These are phyloP conservation scores for Elsinoe necatrix DNA, from an alignment of 2,329 filamentous ascomycete species.

Conservation along the genomic window DNA sequence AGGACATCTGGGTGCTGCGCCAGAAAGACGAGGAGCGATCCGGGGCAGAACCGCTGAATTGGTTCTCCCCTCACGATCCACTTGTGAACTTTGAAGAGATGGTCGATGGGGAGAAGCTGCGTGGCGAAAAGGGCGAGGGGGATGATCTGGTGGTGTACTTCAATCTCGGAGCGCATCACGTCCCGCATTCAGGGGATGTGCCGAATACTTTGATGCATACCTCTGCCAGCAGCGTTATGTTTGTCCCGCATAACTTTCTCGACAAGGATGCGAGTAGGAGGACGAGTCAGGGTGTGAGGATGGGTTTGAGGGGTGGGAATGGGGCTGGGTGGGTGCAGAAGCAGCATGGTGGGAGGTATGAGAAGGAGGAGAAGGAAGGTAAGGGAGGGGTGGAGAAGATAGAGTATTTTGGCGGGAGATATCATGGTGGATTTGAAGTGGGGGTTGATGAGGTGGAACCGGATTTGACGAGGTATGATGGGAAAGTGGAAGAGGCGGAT, in stretches of 20 bases:
- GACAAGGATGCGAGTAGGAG: constrained; percentile 25
- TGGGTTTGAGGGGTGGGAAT: constrained; percentile 25
- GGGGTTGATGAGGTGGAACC: constrained; percentile 25
- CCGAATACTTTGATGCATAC: constrained; percentile 29
- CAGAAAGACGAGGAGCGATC: constrained; percentile 47
- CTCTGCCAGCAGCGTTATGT: constrained; percentile 25
- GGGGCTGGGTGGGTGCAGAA: constrained; percentile 12
- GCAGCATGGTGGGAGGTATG: constrained; percentile 8
- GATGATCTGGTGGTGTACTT: constrained; percentile 40
- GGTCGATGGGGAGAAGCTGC: constrained; percentile 40
- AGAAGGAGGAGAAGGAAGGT: constrained; percentile 15
- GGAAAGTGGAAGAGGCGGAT: constrained; percentile 27
- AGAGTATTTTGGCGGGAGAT: constrained; percentile 26
- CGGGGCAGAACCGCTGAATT: constrained; percentile 40
- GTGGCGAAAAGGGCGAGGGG: constrained; percentile 31
- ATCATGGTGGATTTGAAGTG: constrained; percentile 22
- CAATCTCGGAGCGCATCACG: constrained; percentile 46
- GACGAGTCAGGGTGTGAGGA: constrained; percentile 25
- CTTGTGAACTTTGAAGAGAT: constrained; percentile 45
- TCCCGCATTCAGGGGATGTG: constrained; percentile 31
- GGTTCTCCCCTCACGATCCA: constrained; percentile 39
- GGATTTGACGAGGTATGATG: constrained; percentile 21
- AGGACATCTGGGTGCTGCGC: constrained; percentile 45
- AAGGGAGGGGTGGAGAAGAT: constrained; percentile 20
- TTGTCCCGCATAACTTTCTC: constrained; percentile 28